These are phyloP conservation scores for Populus hybrid DNA, from an alignment of 441 rosid species.

Conservation along the genomic window DNA sequence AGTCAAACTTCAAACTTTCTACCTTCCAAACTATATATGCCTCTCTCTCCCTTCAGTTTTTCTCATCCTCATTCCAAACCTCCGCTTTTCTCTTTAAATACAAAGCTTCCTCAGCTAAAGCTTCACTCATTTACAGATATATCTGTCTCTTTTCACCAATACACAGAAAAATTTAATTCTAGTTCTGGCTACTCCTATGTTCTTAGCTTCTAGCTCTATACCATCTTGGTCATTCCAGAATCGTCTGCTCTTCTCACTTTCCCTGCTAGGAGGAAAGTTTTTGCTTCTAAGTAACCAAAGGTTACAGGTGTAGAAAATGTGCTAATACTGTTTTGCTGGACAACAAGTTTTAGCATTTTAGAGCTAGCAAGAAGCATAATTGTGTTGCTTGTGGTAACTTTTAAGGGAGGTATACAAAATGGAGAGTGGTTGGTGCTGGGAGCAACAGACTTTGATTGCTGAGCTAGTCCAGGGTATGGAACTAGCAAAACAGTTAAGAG, in stretches of 20 bases:
- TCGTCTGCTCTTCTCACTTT: neutral
- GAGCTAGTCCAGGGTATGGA: constrained; percentile 79
- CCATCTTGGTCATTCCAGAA: constrained; percentile 11
- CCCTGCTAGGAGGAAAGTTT: constrained; percentile 12
- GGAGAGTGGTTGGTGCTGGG: constrained; percentile 60
- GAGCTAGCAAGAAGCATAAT: neutral
- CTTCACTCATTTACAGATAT: constrained; percentile 12
- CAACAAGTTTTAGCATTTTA: neutral
- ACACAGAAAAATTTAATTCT: neutral
- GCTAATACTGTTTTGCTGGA: neutral
- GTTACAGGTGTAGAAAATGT: neutral
- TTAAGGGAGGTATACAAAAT: constrained; percentile 9
- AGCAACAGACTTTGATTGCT: constrained; percentile 48
- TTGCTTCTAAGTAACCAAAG: constrained; percentile 9
- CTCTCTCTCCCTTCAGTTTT: neutral
- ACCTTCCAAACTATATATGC: constrained; percentile 6
- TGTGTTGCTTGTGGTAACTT: neutral
- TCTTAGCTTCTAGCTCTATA: constrained; percentile 15
- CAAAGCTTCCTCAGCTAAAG: constrained; percentile 23
- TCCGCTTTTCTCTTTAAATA: constrained; percentile 22
- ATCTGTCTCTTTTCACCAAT: neutral
- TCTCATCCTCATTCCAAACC: constrained; percentile 5
- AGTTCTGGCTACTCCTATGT: constrained; percentile 20
- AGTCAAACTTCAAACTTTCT: constrained; percentile 54
- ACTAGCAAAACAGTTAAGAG: constrained; percentile 54